Conservation (phyloP, 2,329 filamentous ascomycete species). For the Escovopsis weberi region DNA sequence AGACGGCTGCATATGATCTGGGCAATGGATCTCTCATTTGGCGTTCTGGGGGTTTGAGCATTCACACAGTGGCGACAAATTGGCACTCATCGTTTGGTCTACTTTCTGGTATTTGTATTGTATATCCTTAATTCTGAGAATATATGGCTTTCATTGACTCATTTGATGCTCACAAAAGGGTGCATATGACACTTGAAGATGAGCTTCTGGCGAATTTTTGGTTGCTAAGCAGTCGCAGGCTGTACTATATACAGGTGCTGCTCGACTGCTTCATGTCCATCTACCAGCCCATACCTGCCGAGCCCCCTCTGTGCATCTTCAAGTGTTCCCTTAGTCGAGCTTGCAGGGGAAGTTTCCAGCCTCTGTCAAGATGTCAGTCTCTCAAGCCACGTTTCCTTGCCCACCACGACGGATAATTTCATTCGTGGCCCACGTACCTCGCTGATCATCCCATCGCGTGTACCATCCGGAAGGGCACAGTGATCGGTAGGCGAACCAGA, state of each 20-base stretch:
- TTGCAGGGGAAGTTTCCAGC: slow-evolving; percentile 54
- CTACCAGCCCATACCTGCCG: slow-evolving; percentile 4
- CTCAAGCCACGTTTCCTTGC: slow-evolving; percentile 5
- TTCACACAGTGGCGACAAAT: too few relatives aligned
- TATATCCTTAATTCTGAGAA: too few relatives aligned
- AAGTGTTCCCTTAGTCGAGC: slow-evolving; percentile 39
- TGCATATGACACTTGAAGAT: slow-evolving; percentile 4
- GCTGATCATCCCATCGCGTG: slow-evolving; percentile 91
- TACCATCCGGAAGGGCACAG: slow-evolving; percentile 94
- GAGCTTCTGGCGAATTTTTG: slow-evolving; percentile 14
- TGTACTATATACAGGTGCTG: slow-evolving; percentile 21
- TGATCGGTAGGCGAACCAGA: slow-evolving; percentile 91
- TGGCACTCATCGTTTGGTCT: too few relatives aligned
- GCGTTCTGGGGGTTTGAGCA: not conserved
- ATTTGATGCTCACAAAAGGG: slow-evolving; percentile 4
- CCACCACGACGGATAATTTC: too few relatives aligned
- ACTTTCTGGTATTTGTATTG: not conserved
- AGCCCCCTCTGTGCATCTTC: not conserved
- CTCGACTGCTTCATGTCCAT: slow-evolving; percentile 19
- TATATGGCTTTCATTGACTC: not conserved
- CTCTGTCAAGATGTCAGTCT: slow-evolving; percentile 27
- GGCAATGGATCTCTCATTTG: not conserved
- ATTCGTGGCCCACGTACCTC: slow-evolving; percentile 46
- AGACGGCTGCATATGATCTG: too few relatives aligned
- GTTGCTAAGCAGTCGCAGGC: slow-evolving; percentile 16